Base-by-base conservation (phyloP, 306 rosid species). In the Ziziphus jujuba region DNA sequence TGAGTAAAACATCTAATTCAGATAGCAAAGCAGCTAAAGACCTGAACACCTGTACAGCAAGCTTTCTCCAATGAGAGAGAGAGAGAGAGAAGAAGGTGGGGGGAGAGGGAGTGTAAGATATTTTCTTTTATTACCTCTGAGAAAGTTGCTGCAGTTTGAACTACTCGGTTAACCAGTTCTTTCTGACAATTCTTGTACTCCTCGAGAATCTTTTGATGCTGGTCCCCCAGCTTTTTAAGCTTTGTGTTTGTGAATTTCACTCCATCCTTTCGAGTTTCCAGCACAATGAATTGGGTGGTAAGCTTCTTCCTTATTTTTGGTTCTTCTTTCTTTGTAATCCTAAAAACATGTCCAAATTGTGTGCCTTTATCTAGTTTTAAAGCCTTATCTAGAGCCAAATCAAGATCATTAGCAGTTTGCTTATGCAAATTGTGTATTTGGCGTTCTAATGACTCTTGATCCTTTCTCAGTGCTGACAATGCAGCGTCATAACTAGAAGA, bases 301-400 rank as follows among this genome's bases (percentile, higher is more conserved):
- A 93, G 97, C 84, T 90, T 88, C 74, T 90, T 93, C 82, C 99
- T 83, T 78, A 90, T 79, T 87, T 93, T 93, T 50, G 97, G 99
- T 79, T 93, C 99, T 78, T 93, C 97, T 84, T 90, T 90, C 85
- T 93, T 88, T 54, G 99, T 93, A 78, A 90, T 93, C 87, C 99
- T 81, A 58, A 93, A 93, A 61, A 88, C 99, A 52, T 93, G 96
- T 55, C 99, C 99, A 77, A 86, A 93, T 75, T 93, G 99, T 25
- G 96, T 86, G 60, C 92, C 90, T 72, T 88, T 93, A 58, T 93
- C 97, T 65, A 93, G 79, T 80, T 93, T 93, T 59, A 90, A 72
- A 59, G 96, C 85, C 84, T 90, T 93, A 51, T 93, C 99, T 15
- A 90, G 63, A 19, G 85, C 75, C 19, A 93, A 95, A 79, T 88